Evolutionary conservation across 441 rosid species (phyloP), one percentile per base, ranked within the genome.

Genomic region (Metrosideros polymorpha): DNA sequence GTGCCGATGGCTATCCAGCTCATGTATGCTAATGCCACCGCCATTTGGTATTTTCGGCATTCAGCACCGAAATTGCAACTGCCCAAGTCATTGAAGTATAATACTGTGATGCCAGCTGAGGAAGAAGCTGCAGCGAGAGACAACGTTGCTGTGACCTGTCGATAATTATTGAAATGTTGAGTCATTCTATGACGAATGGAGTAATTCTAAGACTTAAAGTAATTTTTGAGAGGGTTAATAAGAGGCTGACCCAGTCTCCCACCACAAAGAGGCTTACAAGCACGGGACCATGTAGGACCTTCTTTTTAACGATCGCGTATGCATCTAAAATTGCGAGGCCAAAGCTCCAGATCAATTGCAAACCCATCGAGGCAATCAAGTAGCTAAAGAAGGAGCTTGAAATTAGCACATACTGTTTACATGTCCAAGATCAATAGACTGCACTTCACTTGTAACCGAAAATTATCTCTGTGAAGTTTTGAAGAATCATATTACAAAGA

Each of bases 341-440:
- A 7, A 86, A 91, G 91, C 95, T 92, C 95, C 97, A 94, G 71
- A 93, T 83, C 13, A 91, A 54, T 91, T 93, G 95, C 86, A 94
- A 88, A 87, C 95, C 94, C 97, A 94, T 94, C 57, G 95, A 92
- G 86, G 95, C 93, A 45, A 93, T 91, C 85, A 93, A 87, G 88
- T 89, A 94, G 89, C 97, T 94, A 89, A 88, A 91, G 85, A 87
- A 86, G 84, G 47, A 71, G 22, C 47, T 39, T 9, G 0, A 12
- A 71, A 71, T 71, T 71, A 71, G 79, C n/a, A 71, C 47, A 71
- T 71, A 22, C 10, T 12, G 15, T 10, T 66, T 22, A 9, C 77
- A 66, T 3, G 43, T 42, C n/a, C 15, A 35, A 66, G 77, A 19
- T 66, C 77, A 19, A 5, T 66, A 19, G 15, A 66, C 45, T 35